phyloP scores from a whole-genome alignment of 139 green algal genomes.

The Chlorella sp. region DNA sequence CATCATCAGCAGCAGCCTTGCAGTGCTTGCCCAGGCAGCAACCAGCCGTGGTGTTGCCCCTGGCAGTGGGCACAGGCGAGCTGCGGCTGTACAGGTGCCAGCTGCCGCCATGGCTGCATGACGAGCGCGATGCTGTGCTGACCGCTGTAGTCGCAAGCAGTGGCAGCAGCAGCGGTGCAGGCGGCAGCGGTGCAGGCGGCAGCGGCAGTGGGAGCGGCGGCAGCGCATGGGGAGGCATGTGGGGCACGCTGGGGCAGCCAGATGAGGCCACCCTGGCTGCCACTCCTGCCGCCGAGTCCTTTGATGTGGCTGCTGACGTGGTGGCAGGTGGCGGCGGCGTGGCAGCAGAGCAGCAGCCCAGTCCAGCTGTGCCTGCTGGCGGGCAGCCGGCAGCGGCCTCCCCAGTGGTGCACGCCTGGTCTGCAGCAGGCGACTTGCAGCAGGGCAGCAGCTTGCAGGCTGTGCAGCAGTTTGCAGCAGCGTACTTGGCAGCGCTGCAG shows the following conservation, averaged over 20 bases:
- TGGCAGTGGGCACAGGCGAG: background rate
- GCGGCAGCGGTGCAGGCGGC: no score
- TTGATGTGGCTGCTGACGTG: background rate
- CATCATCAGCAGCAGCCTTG: background rate
- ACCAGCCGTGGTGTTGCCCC: background rate
- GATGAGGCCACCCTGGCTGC: background rate
- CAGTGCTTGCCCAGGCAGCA: background rate
- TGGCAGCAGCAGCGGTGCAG: background rate
- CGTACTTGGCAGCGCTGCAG: conserved; percentile 9
- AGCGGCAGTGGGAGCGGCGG: background rate
- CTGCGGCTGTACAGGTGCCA: conserved; percentile 32
- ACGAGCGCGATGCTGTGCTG: conserved; percentile 39
- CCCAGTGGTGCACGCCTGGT: background rate
- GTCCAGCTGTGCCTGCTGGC: background rate
- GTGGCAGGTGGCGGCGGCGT: background rate
- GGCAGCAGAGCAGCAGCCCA: background rate
- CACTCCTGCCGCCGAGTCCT: background rate
- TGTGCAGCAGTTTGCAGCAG: background rate
- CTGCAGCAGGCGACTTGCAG: background rate
- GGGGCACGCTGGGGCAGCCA: background rate
- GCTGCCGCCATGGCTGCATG: conserved; percentile 43
- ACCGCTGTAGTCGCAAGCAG: conserved; percentile 8
- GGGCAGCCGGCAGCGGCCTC: background rate
- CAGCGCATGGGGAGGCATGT: conserved; percentile 18
- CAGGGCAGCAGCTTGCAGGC: background rate